A percentile compares a stretch with the other conserved stretches of the same genome.
These are phyloP conservation scores for Xylaria palmicola DNA, from an alignment of 495 filamentous ascomycete species.

Conservation along the genomic window DNA sequence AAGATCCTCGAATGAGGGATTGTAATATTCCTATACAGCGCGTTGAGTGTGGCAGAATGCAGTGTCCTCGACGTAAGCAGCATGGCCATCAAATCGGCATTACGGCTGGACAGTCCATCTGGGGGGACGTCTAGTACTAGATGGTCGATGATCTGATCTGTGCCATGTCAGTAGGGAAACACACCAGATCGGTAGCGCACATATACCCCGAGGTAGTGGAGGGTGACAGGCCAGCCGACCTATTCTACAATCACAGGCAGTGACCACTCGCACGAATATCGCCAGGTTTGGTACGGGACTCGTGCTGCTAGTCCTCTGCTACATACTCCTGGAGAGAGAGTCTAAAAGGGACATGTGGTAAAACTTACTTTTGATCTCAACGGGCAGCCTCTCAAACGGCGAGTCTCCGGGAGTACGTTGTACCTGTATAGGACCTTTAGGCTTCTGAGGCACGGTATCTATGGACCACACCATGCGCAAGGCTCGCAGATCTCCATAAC, in stretches of 20 bases:
- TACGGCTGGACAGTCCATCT: constrained; percentile 74
- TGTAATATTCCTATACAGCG: constrained; percentile 80
- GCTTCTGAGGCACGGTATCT: constrained; percentile 34
- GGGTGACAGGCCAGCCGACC: neutral
- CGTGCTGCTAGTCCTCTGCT: neutral
- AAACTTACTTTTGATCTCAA: constrained; percentile 71
- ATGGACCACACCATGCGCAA: constrained; percentile 57
- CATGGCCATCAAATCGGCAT: constrained; percentile 77
- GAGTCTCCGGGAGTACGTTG: constrained; percentile 36
- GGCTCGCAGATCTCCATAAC: constrained; percentile 65
- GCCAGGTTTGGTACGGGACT: neutral
- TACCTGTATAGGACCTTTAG: constrained; percentile 22
- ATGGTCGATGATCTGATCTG: constrained; percentile 71
- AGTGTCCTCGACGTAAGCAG: constrained; percentile 73
- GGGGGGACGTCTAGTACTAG: constrained; percentile 74
- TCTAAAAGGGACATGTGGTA: neutral
- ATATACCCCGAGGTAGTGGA: neutral
- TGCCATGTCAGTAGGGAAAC: neutral
- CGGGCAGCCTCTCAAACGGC: constrained; percentile 65
- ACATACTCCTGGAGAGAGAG: neutral
- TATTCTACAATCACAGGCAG: neutral
- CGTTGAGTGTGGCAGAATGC: constrained; percentile 72
- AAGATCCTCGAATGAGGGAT: constrained; percentile 86
- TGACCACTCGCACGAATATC: neutral
- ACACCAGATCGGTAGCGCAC: constrained; percentile 9